Conservation (phyloP, 148 eudicot species). For the Rhododendron williamsianum region DNA sequence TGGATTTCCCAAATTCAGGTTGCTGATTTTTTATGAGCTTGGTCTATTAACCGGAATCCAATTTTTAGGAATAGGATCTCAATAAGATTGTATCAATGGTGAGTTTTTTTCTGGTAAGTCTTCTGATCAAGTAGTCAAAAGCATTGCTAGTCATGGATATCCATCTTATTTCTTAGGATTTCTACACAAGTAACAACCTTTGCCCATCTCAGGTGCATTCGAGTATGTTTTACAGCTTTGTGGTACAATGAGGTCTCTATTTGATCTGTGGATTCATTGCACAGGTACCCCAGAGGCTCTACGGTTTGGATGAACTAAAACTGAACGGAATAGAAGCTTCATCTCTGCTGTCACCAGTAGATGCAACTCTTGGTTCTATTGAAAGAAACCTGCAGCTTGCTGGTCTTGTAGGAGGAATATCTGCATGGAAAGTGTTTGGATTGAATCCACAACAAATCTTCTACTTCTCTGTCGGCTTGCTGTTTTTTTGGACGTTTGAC, state of each 20-base stretch:
- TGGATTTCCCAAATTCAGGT: not conserved
- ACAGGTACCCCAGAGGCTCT: conserved; percentile 95
- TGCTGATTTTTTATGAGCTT: not conserved
- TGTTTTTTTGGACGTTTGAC: conserved; percentile 73
- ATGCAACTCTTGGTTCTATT: conserved; percentile 73
- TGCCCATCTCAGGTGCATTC: conserved; percentile 1
- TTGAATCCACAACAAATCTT: conserved; percentile 54
- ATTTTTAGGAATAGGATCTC: not conserved
- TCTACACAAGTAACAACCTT: not conserved
- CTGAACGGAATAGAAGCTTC: conserved; percentile 74
- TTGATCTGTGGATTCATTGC: conserved; percentile 18
- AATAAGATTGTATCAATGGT: not conserved
- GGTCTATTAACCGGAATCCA: not conserved
- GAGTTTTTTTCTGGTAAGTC: not conserved
- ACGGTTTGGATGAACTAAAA: conserved; percentile 81
- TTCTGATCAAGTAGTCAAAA: not conserved
- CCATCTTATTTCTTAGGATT: not conserved
- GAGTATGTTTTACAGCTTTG: not conserved
- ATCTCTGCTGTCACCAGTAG: conserved; percentile 76
- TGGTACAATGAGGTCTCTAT: not conserved
- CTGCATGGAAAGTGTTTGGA: conserved; percentile 69
- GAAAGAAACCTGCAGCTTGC: conserved; percentile 78
- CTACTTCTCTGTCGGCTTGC: conserved; percentile 51
- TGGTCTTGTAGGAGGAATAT: conserved; percentile 56
- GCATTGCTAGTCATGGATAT: not conserved